Conservation (phyloP, 2,329 filamentous ascomycete genomes). For the Fusarium hostae region DNA sequence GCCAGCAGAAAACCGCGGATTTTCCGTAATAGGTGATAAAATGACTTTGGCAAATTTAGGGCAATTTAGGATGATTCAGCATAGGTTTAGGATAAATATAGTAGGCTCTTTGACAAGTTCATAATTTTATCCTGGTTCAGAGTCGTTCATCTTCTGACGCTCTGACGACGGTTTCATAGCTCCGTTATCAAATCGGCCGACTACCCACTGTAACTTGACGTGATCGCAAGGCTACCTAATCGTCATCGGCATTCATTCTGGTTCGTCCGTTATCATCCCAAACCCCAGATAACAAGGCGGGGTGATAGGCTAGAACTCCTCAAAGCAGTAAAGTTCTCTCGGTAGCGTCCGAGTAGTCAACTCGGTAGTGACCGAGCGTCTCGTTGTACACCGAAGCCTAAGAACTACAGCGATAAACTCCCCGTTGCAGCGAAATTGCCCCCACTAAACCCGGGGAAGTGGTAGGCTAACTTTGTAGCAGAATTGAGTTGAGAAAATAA, state of each 20-base stretch:
- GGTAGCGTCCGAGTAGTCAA: not conserved
- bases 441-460: constrained; percentile 4
- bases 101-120: fast-evolving
- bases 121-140: no score
- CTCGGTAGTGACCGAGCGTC: not conserved
- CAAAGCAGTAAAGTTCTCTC: not conserved
- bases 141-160: not conserved
- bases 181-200: not conserved
- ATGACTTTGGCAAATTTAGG: not conserved
- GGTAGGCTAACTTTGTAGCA: not conserved
- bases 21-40: not conserved
- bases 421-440: constrained; percentile 1
- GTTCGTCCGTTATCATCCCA: not conserved
- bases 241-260: not conserved
- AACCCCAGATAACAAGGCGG: not conserved
- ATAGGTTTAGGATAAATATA: fast-evolving
- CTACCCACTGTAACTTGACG: constrained; percentile 18
- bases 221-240: constrained; percentile 11
- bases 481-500: not conserved
- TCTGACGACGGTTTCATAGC: not conserved
- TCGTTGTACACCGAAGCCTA: constrained; percentile 3
- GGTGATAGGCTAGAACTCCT: not conserved
- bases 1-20: fast-evolving
- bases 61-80: no score
- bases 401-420: not conserved